Evolutionary conservation across 768 basidiomycete genomes (phyloP), one percentile per base, ranked within the genome.

Genomic region (Polyporus arcularius): DNA sequence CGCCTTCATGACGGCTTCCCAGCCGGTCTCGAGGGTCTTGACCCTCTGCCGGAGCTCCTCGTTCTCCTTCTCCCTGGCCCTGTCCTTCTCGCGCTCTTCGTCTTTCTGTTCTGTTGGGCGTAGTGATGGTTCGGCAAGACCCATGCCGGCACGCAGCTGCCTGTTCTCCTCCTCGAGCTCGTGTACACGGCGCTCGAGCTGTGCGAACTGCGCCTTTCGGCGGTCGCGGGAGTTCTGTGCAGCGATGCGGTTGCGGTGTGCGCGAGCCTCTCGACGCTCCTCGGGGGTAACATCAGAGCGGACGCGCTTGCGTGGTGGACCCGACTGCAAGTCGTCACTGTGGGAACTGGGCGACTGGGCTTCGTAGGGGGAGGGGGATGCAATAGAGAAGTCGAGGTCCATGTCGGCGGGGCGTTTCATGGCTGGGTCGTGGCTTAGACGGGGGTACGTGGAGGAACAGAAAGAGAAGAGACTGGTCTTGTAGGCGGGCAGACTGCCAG

Each of bases 141-240:
- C 65, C 65, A 65, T 72, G 65, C 85, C 84, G 11, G 87, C 83
- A 4, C 88, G 83, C 28, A 92, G 84, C 45, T 82, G 83, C 40
- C 86, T 76, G 73, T 96, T 96, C 79, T 96, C 94, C 57, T 88
- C 88, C 77, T 91, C 89, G 46, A 96, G 82, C 59, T 92, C 87
- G 2, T 85, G 83, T 0, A 97, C 94, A 88, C 97, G 98, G 52
- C 87, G 82, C 67, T 98, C 96, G 47, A 99, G 82, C 71, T 96
- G 94, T 21, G 92, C 86, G 71, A 89, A 93, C 64, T 96, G 92
- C 15, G 87, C 88, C 74, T 96, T 96, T 58, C 93, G 84, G 67
- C 90, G 84, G 77, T 96, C 94, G 47, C 94, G 87, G 11, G 90
- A 92, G 77, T 94, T 90, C 79, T 96, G 94, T 5, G 94, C 94